phyloP scores from a whole-genome alignment of 176 grass and related monocot species.

The Elymus sibiricus region DNA sequence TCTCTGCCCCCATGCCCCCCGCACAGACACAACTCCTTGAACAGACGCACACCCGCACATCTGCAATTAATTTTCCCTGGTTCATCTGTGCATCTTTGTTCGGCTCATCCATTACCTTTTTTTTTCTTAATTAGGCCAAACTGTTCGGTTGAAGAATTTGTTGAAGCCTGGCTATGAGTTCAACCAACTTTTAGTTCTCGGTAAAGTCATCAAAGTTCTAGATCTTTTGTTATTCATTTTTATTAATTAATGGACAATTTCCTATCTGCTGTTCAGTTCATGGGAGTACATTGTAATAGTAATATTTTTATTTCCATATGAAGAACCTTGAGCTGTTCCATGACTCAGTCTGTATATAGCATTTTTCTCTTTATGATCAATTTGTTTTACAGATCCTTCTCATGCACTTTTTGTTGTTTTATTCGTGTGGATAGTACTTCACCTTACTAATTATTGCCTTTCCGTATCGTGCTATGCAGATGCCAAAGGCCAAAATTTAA shows the following conservation, averaged over 20 bases:
- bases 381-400: slow-evolving; percentile 6
- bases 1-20: background rate
- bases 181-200: slow-evolving; percentile 75
- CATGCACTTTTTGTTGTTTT: background rate
- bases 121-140: slow-evolving; percentile 62
- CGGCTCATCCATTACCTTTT: background rate
- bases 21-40: background rate
- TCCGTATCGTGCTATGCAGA: slow-evolving; percentile 46
- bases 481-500: slow-evolving; percentile 65
- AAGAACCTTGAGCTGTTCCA: background rate
- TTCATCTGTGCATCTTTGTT: background rate
- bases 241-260: background rate
- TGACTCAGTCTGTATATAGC: slow-evolving; percentile 3
- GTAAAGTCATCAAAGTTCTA: slow-evolving; percentile 36
- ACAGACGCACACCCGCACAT: background rate
- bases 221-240: background rate
- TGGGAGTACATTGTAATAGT: background rate
- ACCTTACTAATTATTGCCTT: slow-evolving; percentile 14
- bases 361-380: background rate
- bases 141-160: slow-evolving; percentile 62
- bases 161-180: slow-evolving; percentile 91
- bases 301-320: slow-evolving; percentile 2
- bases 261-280: background rate
- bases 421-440: background rate
- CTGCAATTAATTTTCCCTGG: background rate